These are phyloP conservation scores for Phytophthora nicotianae DNA, from an alignment of 352 stramenopile species.

Conservation along the genomic window DNA sequence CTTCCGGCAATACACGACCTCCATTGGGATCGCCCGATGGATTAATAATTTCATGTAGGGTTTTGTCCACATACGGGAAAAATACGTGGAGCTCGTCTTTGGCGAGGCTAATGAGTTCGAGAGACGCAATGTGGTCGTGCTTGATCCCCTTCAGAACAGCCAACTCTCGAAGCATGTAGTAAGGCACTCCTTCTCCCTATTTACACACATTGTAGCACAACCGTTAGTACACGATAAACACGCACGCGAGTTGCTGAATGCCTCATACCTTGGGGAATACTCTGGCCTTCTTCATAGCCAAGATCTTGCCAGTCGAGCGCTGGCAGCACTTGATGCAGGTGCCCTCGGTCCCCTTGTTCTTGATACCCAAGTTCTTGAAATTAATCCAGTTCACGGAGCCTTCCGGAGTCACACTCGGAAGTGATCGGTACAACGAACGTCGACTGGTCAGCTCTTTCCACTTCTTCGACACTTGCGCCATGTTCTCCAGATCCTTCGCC, in stretches of 20 bases:
- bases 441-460: slow-evolving; percentile 82
- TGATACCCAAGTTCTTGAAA: slow-evolving; percentile 90
- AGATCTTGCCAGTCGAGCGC: slow-evolving; percentile 81
- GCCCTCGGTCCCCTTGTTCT: slow-evolving; percentile 91
- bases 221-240: not conserved
- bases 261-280: slow-evolving; percentile 82
- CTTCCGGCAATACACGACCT: slow-evolving; percentile 73
- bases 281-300: slow-evolving; percentile 89
- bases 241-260: not conserved
- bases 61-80: slow-evolving; percentile 92
- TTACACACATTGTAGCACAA: not conserved
- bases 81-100: slow-evolving; percentile 91
- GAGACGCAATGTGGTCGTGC: slow-evolving; percentile 88
- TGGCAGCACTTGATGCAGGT: slow-evolving; percentile 90
- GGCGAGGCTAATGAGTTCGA: slow-evolving; percentile 88
- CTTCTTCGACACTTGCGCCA: slow-evolving; percentile 77
- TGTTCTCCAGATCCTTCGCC: slow-evolving; percentile 68
- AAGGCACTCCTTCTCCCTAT: slow-evolving; percentile 91
- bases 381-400: slow-evolving; percentile 88
- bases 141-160: slow-evolving; percentile 88
- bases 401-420: slow-evolving; percentile 69
- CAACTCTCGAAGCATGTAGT: slow-evolving; percentile 93
- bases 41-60: slow-evolving; percentile 91
- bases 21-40: slow-evolving; percentile 83
- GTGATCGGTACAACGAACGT: slow-evolving; percentile 68